Percentiles rank a stretch among this genome's conserved stretches.
These are phyloP conservation scores for Suillus cothurnatus DNA, from an alignment of 768 basidiomycete species.

Conservation along the genomic window DNA sequence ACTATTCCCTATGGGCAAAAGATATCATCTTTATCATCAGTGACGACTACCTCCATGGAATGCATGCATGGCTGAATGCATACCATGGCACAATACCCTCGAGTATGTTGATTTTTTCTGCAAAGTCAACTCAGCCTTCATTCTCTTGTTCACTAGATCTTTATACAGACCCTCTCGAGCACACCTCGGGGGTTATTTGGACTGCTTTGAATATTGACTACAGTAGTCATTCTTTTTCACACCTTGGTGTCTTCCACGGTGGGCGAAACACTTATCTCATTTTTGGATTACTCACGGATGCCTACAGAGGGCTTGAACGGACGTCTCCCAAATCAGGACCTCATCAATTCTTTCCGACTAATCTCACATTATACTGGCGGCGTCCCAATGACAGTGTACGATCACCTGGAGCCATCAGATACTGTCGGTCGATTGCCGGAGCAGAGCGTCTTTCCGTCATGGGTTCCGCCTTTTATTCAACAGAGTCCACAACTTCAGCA, in stretches of 20 bases:
- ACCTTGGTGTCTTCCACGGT: constrained; percentile 96
- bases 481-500: constrained; percentile 46
- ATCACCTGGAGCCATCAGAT: constrained; percentile 61
- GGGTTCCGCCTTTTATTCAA: constrained; percentile 49
- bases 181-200: constrained; percentile 91
- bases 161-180: constrained; percentile 56
- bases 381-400: constrained; percentile 80
- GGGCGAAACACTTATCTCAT: constrained; percentile 21
- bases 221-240: constrained; percentile 94
- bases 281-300: constrained; percentile 3
- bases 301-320: constrained; percentile 92
- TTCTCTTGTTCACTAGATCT: constrained; percentile 50
- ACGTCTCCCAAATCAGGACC: constrained; percentile 93
- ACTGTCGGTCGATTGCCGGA: constrained; percentile 32
- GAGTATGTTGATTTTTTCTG: constrained; percentile 47
- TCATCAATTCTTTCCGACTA: constrained; percentile 77
- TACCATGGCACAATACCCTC: constrained; percentile 74
- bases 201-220: constrained; percentile 94
- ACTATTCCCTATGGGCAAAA: constrained; percentile 91
- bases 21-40: constrained; percentile 89
- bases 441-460: constrained; percentile 38
- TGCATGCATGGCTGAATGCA: constrained; percentile 87
- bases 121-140: not conserved
- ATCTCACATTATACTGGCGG: constrained; percentile 75
- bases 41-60: constrained; percentile 87